Conservation (phyloP, 2,329 filamentous ascomycete genomes). For the Pyrenophora teres region DNA sequence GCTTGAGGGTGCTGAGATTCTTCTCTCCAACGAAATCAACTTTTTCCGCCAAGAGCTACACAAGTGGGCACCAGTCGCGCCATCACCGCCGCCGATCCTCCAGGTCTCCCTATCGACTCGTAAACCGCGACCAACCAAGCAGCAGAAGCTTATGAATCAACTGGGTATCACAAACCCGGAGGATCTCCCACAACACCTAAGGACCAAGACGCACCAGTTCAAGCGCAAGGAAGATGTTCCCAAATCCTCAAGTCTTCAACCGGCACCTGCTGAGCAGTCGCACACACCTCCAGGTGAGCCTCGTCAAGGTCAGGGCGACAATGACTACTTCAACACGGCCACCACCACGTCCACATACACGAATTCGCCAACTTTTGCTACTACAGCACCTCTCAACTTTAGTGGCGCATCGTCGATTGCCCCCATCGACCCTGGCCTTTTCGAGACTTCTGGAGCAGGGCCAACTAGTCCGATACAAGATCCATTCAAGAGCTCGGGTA, state of each 20-base stretch:
- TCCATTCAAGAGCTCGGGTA: slow-evolving; percentile 45
- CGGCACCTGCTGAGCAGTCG: slow-evolving; percentile 42
- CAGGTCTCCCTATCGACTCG: slow-evolving; percentile 88
- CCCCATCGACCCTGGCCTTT: slow-evolving; percentile 45
- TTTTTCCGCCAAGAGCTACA: slow-evolving; percentile 95
- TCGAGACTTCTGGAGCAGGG: slow-evolving; percentile 38
- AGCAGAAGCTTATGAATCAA: slow-evolving; percentile 90
- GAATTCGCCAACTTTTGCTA: slow-evolving; percentile 44
- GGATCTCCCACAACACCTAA: slow-evolving; percentile 81
- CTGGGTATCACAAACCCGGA: slow-evolving; percentile 89
- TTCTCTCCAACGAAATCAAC: slow-evolving; percentile 92
- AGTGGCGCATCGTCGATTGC: slow-evolving; percentile 36
- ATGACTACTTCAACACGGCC: slow-evolving; percentile 41
- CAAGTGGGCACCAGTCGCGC: slow-evolving; percentile 90
- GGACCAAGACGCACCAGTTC: slow-evolving; percentile 64
- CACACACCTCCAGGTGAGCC: slow-evolving; percentile 47
- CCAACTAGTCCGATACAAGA: slow-evolving; percentile 44
- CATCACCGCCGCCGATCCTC: slow-evolving; percentile 80
- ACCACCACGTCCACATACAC: slow-evolving; percentile 32
- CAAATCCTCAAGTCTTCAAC: slow-evolving; percentile 39
- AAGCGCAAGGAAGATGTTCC: slow-evolving; percentile 65
- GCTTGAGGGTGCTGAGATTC: slow-evolving; percentile 93
- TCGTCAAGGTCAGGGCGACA: slow-evolving; percentile 34
- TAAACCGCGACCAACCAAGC: slow-evolving; percentile 93
- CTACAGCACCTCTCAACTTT: slow-evolving; percentile 38